Conservation (phyloP, 495 filamentous ascomycete genomes). For the Staphylotrichum tortipilum region DNA sequence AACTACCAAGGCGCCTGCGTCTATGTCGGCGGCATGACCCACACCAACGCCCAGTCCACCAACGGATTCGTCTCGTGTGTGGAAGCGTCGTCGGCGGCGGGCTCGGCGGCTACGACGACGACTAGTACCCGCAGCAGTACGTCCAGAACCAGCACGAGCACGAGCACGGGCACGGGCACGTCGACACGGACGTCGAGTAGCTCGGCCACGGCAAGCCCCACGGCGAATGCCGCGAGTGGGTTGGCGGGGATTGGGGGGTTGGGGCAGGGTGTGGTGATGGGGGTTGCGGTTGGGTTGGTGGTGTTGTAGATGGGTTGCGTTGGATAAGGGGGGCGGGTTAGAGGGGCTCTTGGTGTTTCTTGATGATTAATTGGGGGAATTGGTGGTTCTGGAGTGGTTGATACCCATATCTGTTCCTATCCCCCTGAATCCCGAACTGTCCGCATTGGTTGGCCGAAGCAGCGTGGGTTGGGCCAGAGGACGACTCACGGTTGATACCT, state of each 20-base stretch:
- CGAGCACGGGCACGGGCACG: background rate
- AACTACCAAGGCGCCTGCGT: constrained; percentile 4
- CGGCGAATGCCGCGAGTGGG: background rate
- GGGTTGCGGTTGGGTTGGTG: background rate
- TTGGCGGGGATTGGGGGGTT: background rate
- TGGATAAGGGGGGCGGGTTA: background rate
- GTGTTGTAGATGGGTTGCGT: background rate
- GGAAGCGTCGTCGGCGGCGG: background rate
- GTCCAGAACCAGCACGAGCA: no score
- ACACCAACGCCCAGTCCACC: constrained; percentile 14
- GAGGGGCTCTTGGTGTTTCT: no score
- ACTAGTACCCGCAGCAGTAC: background rate
- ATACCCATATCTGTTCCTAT: no score
- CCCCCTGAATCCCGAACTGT: no score
- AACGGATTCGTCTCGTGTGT: constrained; percentile 15
- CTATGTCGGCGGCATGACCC: constrained; percentile 24
- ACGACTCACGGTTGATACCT: no score
- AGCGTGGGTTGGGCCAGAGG: no score
- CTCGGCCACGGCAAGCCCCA: background rate
- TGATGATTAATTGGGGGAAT: no score
- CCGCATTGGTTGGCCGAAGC: no score
- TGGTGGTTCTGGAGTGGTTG: no score
- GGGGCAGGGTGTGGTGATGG: background rate
- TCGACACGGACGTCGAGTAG: background rate
- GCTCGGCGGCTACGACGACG: background rate